phyloP scores from a whole-genome alignment of 1,284 basidiomycete genomes.

The Puccinia novopanici region DNA sequence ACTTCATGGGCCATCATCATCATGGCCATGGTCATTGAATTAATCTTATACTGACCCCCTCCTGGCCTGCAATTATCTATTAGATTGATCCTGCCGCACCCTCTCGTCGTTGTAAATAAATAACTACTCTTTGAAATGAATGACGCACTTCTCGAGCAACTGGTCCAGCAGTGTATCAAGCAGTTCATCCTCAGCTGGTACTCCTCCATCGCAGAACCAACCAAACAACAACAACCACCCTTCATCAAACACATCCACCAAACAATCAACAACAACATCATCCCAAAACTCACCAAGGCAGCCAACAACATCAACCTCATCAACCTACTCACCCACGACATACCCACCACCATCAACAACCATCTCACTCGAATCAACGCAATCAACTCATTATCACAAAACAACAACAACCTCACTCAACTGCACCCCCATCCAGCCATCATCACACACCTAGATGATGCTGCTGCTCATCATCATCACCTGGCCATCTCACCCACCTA shows the following conservation, averaged over 20 bases:
- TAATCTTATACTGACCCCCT: not conserved
- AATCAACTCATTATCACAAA: not conserved
- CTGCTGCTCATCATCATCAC: no score
- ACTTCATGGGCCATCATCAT: not conserved
- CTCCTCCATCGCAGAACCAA: not conserved
- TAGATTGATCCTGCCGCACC: no score
- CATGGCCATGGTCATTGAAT: conserved; percentile 13
- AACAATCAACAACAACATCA: not conserved
- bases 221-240: not conserved
- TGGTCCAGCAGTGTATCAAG: conserved; percentile 1
- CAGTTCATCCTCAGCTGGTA: conserved; percentile 40
- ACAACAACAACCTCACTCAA: not conserved
- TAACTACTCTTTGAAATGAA: no score
- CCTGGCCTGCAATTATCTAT: no score
- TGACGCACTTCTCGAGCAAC: not conserved
- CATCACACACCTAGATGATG: no score
- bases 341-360: not conserved
- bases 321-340: not conserved
- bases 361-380: conserved; percentile 8
- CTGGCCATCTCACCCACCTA: conserved; percentile 69
- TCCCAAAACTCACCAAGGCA: not conserved
- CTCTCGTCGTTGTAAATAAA: no score
- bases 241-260: conserved; percentile 11
- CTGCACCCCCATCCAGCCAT: conserved; percentile 23
- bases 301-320: not conserved